Conservation (phyloP, 768 basidiomycete species). For the Tricholoma furcatifolium region DNA sequence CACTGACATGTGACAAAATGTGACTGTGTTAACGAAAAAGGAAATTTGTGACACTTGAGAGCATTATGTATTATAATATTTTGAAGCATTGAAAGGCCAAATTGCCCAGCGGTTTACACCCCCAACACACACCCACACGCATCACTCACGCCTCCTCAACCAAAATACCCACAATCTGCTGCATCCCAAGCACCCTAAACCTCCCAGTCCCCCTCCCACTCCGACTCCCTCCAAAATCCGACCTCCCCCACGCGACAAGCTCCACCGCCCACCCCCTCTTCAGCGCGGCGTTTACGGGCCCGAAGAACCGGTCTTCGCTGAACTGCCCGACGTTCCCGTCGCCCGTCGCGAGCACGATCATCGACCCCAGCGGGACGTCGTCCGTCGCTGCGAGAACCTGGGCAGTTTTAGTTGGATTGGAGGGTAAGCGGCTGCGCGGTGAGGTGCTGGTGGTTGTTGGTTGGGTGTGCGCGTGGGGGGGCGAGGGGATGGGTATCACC, state of each 20-base stretch:
- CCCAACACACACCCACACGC: neutral
- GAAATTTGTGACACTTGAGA: no score
- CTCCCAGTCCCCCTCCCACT: constrained; percentile 31
- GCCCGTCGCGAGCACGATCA: constrained; percentile 90
- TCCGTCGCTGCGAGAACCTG: constrained; percentile 78
- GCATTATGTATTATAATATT: no score
- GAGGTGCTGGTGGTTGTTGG: neutral
- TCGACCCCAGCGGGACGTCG: constrained; percentile 61
- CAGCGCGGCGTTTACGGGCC: constrained; percentile 82
- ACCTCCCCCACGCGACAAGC: constrained; percentile 82
- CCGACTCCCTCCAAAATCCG: constrained; percentile 50
- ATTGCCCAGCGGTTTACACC: no score
- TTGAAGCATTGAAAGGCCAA: no score
- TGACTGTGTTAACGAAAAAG: no score
- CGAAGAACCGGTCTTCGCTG: constrained; percentile 82
- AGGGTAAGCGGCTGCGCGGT: constrained; percentile 63
- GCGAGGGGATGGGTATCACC: neutral
- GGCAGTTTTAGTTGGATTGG: constrained; percentile 85
- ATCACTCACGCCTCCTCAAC: constrained; percentile 27
- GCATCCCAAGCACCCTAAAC: constrained; percentile 63
- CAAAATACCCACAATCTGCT: constrained; percentile 56
- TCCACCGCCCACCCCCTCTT: constrained; percentile 95
- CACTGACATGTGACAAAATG: no score
- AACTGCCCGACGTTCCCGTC: constrained; percentile 93
- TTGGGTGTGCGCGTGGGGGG: neutral